These are phyloP conservation scores for Knoxia roxburghii DNA, from an alignment of 257 asterid species.

Conservation along the genomic window DNA sequence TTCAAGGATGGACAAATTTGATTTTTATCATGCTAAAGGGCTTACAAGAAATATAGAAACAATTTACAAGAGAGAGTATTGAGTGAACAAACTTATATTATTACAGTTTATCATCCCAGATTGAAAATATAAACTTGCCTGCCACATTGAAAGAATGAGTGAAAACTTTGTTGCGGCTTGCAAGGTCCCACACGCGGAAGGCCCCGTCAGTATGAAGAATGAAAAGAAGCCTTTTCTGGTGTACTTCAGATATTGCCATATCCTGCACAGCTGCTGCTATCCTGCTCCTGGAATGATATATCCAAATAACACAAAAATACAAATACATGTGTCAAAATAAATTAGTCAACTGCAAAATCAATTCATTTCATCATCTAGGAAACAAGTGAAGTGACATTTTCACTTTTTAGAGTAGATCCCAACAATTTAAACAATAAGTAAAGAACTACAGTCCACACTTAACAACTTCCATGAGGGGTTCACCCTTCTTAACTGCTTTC, in stretches of 20 bases:
- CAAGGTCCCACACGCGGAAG: conserved; percentile 80
- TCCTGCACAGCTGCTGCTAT: conserved; percentile 66
- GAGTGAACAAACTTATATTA: not conserved
- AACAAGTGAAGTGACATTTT: not conserved
- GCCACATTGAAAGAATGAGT: conserved; percentile 46
- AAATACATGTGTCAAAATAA: not conserved
- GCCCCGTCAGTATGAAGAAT: conserved; percentile 90
- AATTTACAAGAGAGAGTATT: not conserved
- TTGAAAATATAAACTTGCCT: conserved; percentile 40
- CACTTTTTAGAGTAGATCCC: not conserved
- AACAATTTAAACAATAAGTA: not conserved
- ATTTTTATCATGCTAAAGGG: not conserved
- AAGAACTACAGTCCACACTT: not conserved
- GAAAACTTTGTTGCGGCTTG: conserved; percentile 48
- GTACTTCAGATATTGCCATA: conserved; percentile 54
- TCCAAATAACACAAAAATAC: not conserved
- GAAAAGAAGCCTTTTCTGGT: conserved; percentile 52
- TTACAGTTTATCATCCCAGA: conserved; percentile 7
- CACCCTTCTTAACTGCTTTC: not conserved
- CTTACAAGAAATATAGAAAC: not conserved
- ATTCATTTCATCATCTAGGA: not conserved
- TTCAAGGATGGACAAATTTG: not conserved
- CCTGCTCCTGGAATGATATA: conserved; percentile 50
- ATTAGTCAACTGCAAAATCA: not conserved
- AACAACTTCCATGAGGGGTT: not conserved